Conservation (phyloP, 305 asterid genomes). For the Solanum hybrid region DNA sequence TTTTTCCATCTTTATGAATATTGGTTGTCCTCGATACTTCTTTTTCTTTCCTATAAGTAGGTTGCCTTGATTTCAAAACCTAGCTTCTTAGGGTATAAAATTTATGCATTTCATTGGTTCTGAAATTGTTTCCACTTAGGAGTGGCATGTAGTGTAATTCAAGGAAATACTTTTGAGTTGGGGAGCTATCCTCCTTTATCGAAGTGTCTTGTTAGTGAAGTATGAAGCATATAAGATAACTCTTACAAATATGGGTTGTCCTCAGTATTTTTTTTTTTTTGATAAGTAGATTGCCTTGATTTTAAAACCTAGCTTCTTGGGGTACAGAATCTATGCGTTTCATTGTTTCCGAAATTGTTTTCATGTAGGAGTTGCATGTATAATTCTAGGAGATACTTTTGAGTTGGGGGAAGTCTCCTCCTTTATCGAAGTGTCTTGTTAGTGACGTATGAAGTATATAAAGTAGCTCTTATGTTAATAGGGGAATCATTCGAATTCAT, state of each 20-base stretch:
- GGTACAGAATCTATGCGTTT: not conserved
- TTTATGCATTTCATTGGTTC: not conserved
- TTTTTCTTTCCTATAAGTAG: not conserved
- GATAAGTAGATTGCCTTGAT: not conserved
- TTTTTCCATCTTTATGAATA: not conserved
- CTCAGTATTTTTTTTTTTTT: not conserved
- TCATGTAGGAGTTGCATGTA: not conserved
- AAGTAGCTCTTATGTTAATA: not conserved
- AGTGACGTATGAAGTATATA: not conserved
- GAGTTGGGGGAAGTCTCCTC: not conserved
- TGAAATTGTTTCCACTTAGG: not conserved
- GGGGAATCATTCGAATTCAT: not conserved
- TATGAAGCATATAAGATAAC: not conserved
- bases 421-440: not conserved
- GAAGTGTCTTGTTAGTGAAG: not conserved
- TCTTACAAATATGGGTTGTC: not conserved
- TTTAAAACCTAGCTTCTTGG: not conserved
- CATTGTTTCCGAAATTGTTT: not conserved
- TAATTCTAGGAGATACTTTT: not conserved
- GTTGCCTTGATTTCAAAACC: not conserved
- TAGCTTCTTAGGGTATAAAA: not conserved
- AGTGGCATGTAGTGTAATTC: not conserved
- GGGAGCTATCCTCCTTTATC: not conserved
- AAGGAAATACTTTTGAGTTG: not conserved
- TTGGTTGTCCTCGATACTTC: not conserved